Conservation (phyloP, 2,329 filamentous ascomycete genomes). For the Cryphonectria radicalis region DNA sequence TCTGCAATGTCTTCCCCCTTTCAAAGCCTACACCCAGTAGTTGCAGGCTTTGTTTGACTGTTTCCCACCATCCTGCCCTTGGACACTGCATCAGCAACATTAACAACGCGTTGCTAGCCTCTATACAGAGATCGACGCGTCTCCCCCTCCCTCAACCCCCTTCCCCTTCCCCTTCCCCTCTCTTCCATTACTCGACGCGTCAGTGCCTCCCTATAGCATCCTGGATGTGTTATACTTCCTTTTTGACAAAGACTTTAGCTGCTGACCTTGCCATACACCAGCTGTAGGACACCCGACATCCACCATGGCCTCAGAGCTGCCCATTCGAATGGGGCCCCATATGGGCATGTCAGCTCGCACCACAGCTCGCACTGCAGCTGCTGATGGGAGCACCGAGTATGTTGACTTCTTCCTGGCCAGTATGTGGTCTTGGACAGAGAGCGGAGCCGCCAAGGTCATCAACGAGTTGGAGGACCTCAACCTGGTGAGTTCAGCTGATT, state of each 20-base stretch:
- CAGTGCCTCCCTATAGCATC: not conserved
- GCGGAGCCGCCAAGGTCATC: conserved; percentile 33
- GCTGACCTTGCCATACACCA: not conserved
- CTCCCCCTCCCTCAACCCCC: not conserved
- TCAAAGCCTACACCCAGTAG: not conserved
- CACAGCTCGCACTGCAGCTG: conserved; percentile 3
- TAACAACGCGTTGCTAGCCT: not conserved
- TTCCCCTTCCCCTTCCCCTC: not conserved
- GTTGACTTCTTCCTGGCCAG: conserved; percentile 35
- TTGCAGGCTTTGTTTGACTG: not conserved
- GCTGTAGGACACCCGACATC: not conserved
- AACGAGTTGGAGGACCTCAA: conserved; percentile 25
- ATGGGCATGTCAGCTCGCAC: not conserved
- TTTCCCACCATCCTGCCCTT: not conserved
- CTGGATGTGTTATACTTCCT: not conserved
- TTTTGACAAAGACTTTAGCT: not conserved
- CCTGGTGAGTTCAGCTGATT: conserved; percentile 25
- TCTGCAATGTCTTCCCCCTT: not conserved
- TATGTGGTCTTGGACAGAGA: conserved; percentile 36
- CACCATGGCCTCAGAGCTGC: not conserved
- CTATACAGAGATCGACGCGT: not conserved
- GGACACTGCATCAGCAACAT: not conserved
- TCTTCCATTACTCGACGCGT: not conserved
- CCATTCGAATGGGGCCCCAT: not conserved
- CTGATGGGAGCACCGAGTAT: not conserved